Evolutionary conservation across 306 rosid species (phyloP), one percentile per base, ranked within the genome.

Genomic region (Vigna nakashimae): DNA sequence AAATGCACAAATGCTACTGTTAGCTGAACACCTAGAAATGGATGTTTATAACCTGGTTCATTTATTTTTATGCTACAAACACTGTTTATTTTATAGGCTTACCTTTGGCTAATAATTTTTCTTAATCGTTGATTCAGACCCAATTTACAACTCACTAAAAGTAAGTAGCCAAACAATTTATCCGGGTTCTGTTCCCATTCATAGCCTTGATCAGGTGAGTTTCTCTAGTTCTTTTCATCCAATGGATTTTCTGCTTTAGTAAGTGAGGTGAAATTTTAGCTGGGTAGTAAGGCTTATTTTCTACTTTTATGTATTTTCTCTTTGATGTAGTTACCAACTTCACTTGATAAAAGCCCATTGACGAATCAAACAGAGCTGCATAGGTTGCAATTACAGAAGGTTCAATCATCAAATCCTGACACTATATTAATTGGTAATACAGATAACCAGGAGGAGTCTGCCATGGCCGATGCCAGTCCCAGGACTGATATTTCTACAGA

Each of bases 401-500:
- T 81, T 79, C 91, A 86, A 78, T 80, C 84, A 76, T 80, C 82
- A 46, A 84, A 77, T 79, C 86, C 78, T 52, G 83, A 82, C 38
- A 76, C 75, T 45, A 46, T 62, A 64, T 57, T 81, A 64, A 74
- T 76, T 82, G 81, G 83, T 81, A 79, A 65, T 81, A 74, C 74
- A 64, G 88, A 85, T 70, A 79, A 72, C 79, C 73, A 74, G 84
- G 82, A 80, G 88, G 91, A 83, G 58, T 80, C 86, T 68, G 64
- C 85, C 84, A 96, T 96, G 99, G 93, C 99, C 43, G 98, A 91
- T 82, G 96, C 73, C 73, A 96, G 99, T 89, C 98, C 99, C 9
- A 82, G 98, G 93, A 92, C 99, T 79, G 99, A 96, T 90, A 96
- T 96, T 36, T 92, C 99, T 52, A 92, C 99, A 53, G 99, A 96